Conservation (phyloP, 179 eudicot genomes). For the Heliamphora pulchella region DNA sequence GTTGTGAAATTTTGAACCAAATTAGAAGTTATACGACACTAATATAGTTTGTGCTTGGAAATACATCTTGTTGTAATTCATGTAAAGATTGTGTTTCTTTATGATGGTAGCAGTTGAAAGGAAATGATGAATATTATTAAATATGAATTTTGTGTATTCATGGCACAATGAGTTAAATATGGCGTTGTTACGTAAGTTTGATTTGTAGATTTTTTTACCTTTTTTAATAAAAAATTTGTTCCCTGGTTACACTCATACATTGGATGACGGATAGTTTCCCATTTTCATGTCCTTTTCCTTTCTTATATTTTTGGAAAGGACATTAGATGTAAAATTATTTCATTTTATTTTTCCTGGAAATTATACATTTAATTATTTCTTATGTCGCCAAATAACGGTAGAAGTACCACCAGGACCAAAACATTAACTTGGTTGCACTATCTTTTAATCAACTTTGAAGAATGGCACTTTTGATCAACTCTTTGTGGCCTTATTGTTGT, state of each 20-base stretch:
- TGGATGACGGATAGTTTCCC: not conserved
- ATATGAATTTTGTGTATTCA: not conserved
- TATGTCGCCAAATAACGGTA: not conserved
- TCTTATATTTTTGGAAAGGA: conserved; percentile 5
- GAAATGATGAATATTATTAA: not conserved
- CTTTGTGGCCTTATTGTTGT: not conserved
- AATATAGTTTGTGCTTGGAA: not conserved
- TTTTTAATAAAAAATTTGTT: not conserved
- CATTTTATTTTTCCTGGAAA: not conserved
- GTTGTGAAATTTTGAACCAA: not conserved
- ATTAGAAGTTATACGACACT: not conserved
- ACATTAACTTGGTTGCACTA: not conserved
- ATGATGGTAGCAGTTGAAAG: not conserved
- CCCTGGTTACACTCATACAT: not conserved
- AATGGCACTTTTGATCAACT: not conserved
- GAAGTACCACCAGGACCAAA: conserved; percentile 1
- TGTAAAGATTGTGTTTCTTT: not conserved
- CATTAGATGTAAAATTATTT: not conserved
- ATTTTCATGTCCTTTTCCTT: not conserved
- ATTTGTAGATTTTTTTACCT: not conserved
- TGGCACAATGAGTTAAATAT: not conserved
- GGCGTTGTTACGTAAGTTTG: not conserved
- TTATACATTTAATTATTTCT: not conserved
- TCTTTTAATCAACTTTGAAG: not conserved
- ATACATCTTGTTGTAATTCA: not conserved